Base-by-base conservation (phyloP, 2,329 filamentous ascomycete species). In the Calonectria ilicicola region DNA sequence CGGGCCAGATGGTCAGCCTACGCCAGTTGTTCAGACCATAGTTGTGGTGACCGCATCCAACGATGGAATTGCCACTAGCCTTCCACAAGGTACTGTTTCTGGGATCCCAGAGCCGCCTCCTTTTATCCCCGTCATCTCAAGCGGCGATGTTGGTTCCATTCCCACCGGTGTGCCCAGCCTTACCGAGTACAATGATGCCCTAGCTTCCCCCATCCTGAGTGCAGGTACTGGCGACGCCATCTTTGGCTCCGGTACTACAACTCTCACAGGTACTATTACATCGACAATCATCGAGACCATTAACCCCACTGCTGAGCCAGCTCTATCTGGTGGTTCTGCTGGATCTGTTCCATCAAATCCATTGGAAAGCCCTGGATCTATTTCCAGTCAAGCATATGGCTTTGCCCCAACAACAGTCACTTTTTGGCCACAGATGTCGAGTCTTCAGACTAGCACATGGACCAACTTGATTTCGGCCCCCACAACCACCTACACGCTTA, bases 401-500 rank as follows among this genome's bases (percentile, higher is more conserved):
- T 73, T 76, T 63, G 44, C 75, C 21, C 73, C 76, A 17, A 74
- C 72, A 8, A 74, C 74, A 65, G 56, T 65, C n/a, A 75, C 78
- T 44, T 56, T 83, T 74, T 77, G 79, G 76, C 72, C 78, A 56
- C 47, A 66, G 71, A 70, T 72, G 44, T 79, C 72, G 76, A 75
- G 75, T 9, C 71, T 84, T 3, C 77, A 81, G 23, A 86, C 84
- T 9, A 82, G 81, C 62, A 85, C 83, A 23, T 85, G 84, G 82
- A 81, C 81, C 68, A 86, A 86, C 38, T 65, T 85, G 58, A 83
- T 86, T 29, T 76, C 79, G 2, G 83, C 83, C 51, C 77, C 80
- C 38, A 86, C 84, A 2, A 86, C 84, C 6, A 85, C 85, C 1
- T 85, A 85, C 72, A 85, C 83, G 1, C 76, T 85, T 65, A 81